These are phyloP conservation scores for Prillingera fragicola DNA, from an alignment of 1,284 basidiomycete genomes.

Conservation along the genomic window DNA sequence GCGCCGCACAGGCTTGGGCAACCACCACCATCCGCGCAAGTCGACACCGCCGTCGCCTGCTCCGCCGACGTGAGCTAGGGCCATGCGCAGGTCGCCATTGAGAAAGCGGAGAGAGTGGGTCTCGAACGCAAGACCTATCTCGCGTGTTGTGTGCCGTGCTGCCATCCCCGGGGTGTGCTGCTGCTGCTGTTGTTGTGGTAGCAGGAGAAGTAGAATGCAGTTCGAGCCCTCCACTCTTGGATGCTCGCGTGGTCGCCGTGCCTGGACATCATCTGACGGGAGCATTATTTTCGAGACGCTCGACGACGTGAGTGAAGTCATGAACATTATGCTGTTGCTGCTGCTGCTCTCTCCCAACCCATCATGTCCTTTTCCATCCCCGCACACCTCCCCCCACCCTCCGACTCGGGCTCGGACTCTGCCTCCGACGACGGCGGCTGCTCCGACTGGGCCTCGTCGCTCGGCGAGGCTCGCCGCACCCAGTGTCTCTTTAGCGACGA, in stretches of 20 bases:
- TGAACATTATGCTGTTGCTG: no score
- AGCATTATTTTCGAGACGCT: no score
- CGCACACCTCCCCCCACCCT: slow-evolving; percentile 11
- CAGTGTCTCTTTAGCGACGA: slow-evolving; percentile 75
- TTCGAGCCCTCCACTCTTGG: no score
- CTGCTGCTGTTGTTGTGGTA: no score
- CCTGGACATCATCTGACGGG: no score
- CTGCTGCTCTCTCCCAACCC: no score
- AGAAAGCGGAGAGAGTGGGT: slow-evolving; percentile 60
- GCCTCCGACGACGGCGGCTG: slow-evolving; percentile 24
- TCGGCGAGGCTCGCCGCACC: slow-evolving; percentile 50
- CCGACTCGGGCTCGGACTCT: slow-evolving; percentile 18
- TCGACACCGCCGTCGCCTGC: slow-evolving; percentile 79
- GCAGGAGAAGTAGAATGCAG: no score
- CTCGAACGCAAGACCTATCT: slow-evolving; percentile 71
- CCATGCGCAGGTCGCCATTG: slow-evolving; percentile 67
- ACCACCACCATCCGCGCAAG: slow-evolving; percentile 87
- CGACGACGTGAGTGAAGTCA: no score
- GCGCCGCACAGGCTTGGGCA: slow-evolving; percentile 50
- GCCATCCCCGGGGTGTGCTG: no score
- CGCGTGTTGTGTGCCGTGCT: slow-evolving; percentile 49
- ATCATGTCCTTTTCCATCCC: slow-evolving; percentile 18
- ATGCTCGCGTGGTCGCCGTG: no score
- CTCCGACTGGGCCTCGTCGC: slow-evolving; percentile 42
- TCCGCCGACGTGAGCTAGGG: slow-evolving; percentile 65